Conservation (phyloP, 2,329 filamentous ascomycete species). For the Colletotrichum sp. region DNA sequence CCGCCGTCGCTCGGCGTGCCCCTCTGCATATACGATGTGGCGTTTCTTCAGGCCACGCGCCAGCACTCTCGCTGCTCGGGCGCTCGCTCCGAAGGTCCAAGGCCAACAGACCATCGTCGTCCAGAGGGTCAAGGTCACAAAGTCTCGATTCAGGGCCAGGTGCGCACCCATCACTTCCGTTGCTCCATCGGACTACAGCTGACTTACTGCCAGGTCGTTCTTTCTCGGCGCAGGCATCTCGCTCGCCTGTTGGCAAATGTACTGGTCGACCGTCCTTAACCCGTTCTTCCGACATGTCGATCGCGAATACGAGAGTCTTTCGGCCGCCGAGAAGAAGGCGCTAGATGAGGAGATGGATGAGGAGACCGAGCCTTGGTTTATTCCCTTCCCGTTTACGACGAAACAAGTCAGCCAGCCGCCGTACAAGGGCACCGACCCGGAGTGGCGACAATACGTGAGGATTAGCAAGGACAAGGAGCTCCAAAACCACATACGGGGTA, state of each 20-base stretch:
- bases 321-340: slow-evolving; percentile 48
- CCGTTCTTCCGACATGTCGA: slow-evolving; percentile 49
- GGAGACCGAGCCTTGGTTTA: slow-evolving; percentile 55
- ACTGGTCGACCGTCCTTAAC: slow-evolving; percentile 50
- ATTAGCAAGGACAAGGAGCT: slow-evolving; percentile 59
- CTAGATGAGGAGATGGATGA: slow-evolving; percentile 44
- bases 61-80: slow-evolving; percentile 13
- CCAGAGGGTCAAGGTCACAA: slow-evolving; percentile 21
- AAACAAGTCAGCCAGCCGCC: slow-evolving; percentile 51
- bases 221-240: slow-evolving; percentile 36
- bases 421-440: slow-evolving; percentile 64
- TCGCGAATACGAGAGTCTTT: slow-evolving; percentile 45
- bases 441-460: slow-evolving; percentile 66
- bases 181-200: neutral
- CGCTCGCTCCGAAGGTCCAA: neutral
- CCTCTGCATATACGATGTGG: slow-evolving; percentile 1
- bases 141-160: slow-evolving; percentile 1
- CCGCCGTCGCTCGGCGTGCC: slow-evolving; percentile 13
- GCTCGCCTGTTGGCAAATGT: slow-evolving; percentile 47
- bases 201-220: slow-evolving; percentile 18
- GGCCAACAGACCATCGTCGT: slow-evolving; percentile 12
- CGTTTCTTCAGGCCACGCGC: slow-evolving; percentile 16
- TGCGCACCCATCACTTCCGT: neutral
- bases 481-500: slow-evolving; percentile 44
- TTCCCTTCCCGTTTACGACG: slow-evolving; percentile 67